Conservation (phyloP, 2,329 filamentous ascomycete genomes). For the Lasiodiplodia theobromae region DNA sequence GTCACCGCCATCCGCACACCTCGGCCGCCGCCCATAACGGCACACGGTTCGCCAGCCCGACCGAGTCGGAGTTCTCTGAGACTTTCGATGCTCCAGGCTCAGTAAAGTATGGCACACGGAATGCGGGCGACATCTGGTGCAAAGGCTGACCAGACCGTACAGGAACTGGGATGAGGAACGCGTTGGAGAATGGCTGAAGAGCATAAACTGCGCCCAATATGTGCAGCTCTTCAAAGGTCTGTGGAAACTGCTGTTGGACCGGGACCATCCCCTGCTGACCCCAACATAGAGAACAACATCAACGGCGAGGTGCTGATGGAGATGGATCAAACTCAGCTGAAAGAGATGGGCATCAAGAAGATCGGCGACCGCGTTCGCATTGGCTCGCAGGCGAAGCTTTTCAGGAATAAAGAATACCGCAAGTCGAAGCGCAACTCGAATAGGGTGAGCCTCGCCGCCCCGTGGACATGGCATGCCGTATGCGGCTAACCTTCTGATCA, state of each 20-base stretch:
- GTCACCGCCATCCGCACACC: slow-evolving; percentile 46
- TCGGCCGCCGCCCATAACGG: slow-evolving; percentile 53
- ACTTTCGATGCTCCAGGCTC: slow-evolving; percentile 72
- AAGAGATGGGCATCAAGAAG: slow-evolving; percentile 98
- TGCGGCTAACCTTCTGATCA: slow-evolving; percentile 46
- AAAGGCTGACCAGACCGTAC: slow-evolving; percentile 36
- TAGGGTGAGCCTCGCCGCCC: slow-evolving; percentile 65
- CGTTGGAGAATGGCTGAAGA: slow-evolving; percentile 88
- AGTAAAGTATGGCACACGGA: slow-evolving; percentile 45
- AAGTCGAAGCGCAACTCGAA: slow-evolving; percentile 71
- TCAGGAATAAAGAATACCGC: slow-evolving; percentile 57
- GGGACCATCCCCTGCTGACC: slow-evolving; percentile 32
- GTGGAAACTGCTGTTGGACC: slow-evolving; percentile 31
- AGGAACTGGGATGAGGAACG: slow-evolving; percentile 86
- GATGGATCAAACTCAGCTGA: slow-evolving; percentile 94
- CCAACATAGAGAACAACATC: slow-evolving; percentile 78
- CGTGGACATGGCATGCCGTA: slow-evolving; percentile 31
- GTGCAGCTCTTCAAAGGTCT: slow-evolving; percentile 81
- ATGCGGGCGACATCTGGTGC: neutral
- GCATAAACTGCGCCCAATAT: slow-evolving; percentile 93
- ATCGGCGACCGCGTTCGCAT: slow-evolving; percentile 95
- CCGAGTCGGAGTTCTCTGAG: slow-evolving; percentile 92
- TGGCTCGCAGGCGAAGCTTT: slow-evolving; percentile 57
- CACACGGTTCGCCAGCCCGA: slow-evolving; percentile 75
- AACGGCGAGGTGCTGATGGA: slow-evolving; percentile 96